Base-by-base conservation (phyloP, 202 grass and related monocot species). In the Brachypodium distachyon region DNA sequence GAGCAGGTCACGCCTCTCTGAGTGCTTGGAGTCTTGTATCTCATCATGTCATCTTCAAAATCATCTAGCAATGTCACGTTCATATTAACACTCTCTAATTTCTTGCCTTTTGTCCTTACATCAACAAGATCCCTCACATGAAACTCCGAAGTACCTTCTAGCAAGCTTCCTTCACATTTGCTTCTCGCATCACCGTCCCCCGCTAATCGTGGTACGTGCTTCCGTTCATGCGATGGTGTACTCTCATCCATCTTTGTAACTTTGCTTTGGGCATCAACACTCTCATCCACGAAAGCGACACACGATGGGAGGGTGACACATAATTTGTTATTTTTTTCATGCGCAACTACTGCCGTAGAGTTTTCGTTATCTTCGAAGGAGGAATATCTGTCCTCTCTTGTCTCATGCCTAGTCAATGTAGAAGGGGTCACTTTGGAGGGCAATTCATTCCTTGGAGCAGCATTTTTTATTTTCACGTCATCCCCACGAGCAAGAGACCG, bases 161-260 rank as follows among this genome's bases (percentile, higher is more conserved):
- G 38, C 8, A 23, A 39, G 31, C 36, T 80, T 39, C 28, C 70
- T 54, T 76, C 31, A 34, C 23, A 61, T 49, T 80, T 76, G 16
- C 6, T 55, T 81, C n/a, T 81, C 63, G 49, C 72, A 13, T 70
- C 61, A 54, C 23, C 62, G 55, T 9, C 54, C 28, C 9, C 48
- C 13, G 21, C 11, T 55, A 6, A 37, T 64, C 17, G 13, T 50
- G 54, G 46, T 41, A 41, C 25, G 38, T 21, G 37, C 39, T 80
- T 63, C 56, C 16, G 36, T 53, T 87, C 76, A 40, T 9, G 6
- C 5, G 9, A 12, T 40, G 18, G 53, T 21, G 33, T 18, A 43
- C 61, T 84, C 55, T 34, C 72, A 6, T 72, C 75, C 57, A 84
- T 71, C 75, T 70, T 92, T 70, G 54, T 88, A 11, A 95, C 77